Evolutionary conservation across 306 rosid genomes (phyloP).

Genomic region (Glycyrrhiza uralensis): DNA sequence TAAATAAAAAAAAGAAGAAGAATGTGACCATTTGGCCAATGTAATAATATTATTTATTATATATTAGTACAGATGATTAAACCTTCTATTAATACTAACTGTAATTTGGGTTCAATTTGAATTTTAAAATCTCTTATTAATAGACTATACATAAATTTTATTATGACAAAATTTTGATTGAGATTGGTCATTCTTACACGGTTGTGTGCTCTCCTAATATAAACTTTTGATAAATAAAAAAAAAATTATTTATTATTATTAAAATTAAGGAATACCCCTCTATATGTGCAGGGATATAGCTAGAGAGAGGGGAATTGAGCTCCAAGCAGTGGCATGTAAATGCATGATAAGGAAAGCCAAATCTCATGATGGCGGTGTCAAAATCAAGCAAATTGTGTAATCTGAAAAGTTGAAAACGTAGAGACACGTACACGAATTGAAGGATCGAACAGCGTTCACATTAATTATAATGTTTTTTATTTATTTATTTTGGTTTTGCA

Average conservation of each 20-base stretch:
- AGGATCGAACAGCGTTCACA: constrained; percentile 25
- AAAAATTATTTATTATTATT: too few relatives aligned
- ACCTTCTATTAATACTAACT: too few relatives aligned
- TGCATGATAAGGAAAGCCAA: constrained; percentile 86
- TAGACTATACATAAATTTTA: too few relatives aligned
- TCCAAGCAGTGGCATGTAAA: constrained; percentile 43
- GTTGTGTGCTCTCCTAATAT: too few relatives aligned
- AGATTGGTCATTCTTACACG: too few relatives aligned
- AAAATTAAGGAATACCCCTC: neutral
- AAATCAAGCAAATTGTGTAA: constrained; percentile 75
- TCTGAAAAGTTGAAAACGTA: constrained; percentile 55
- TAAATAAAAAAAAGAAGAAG: constrained; percentile 25
- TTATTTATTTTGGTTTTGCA: constrained; percentile 25
- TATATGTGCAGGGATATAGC: neutral
- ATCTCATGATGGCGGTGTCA: constrained; percentile 92
- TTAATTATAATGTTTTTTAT: constrained; percentile 26
- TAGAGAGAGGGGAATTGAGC: neutral
- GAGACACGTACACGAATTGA: constrained; percentile 33
- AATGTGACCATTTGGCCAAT: constrained; percentile 37
- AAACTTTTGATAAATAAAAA: too few relatives aligned
- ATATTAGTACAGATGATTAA: too few relatives aligned
- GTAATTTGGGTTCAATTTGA: too few relatives aligned
- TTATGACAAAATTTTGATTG: too few relatives aligned
- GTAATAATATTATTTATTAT: neutral
- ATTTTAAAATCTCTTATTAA: too few relatives aligned